Percentiles rank a stretch among this genome's conserved stretches.
Conservation (phyloP, 192 early-diverging fungal genomes). For the Entophlyctis luteolus region DNA sequence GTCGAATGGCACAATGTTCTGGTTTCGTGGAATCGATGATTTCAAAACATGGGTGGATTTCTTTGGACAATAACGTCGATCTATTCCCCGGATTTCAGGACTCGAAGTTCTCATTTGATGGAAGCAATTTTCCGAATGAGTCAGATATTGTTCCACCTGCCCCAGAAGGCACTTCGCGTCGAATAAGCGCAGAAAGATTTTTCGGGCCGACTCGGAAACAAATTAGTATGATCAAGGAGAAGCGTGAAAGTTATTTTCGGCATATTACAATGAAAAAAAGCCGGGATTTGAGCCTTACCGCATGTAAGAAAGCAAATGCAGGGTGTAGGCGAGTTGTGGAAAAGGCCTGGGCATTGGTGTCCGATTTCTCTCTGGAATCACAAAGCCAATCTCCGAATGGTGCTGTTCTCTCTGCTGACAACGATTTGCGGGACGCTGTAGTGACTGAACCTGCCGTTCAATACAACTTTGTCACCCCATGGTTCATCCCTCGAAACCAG, state of each 20-base stretch:
- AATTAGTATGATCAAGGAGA: too few relatives aligned
- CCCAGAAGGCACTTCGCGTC: too few relatives aligned
- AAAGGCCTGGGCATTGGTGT: background rate
- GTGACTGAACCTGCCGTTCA: background rate
- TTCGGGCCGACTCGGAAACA: too few relatives aligned
- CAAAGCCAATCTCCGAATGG: background rate
- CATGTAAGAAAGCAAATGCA: background rate
- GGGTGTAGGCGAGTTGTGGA: background rate
- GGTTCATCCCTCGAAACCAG: background rate
- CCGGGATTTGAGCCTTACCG: too few relatives aligned
- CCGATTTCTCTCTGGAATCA: background rate
- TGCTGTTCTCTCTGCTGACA: background rate
- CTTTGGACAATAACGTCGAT: background rate
- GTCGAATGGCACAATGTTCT: background rate
- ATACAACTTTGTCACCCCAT: conserved; percentile 1
- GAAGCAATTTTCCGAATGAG: background rate
- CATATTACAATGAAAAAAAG: too few relatives aligned
- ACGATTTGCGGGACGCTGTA: background rate
- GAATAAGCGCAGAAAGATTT: too few relatives aligned
- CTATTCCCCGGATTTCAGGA: background rate
- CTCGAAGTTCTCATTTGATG: too few relatives aligned
- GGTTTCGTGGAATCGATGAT: background rate
- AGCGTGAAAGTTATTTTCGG: too few relatives aligned
- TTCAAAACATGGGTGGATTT: background rate
- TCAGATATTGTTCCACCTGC: background rate